Base-by-base conservation (phyloP, 1,284 basidiomycete genomes). In the Peniophora sp. region DNA sequence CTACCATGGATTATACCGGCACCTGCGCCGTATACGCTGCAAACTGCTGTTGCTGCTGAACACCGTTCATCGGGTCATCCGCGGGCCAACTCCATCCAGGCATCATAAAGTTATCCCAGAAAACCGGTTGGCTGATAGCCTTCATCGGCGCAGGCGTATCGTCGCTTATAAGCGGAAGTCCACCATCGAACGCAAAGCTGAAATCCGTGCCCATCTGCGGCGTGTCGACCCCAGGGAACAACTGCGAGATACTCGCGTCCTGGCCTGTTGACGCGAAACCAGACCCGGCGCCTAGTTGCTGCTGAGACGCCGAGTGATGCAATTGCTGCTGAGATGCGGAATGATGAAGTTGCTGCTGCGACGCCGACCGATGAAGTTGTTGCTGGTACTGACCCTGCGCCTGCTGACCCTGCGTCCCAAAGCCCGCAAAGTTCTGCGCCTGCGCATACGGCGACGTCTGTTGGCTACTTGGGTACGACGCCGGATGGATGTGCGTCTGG, bases 71-170 rank as follows among this genome's bases (percentile, higher is more conserved):
- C 38, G 45, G 3, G 17, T 56, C 52, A 22, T 54, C 56, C 16
- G 38, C 3, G 2, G 56, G 56, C 56, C 56, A 57, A 23, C 24
- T 66, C 34, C 50, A 88, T 81, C 87, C 87, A 47, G 87, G 86
- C 83, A 89, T 85, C 82, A 89, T 82, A 79, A 87, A 83, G 50
- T 78, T 84, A 35, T 77, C 68, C 85, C 84, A 88, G 74, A 81
- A 89, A 23, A 69, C 73, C 1, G 81, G 81, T 51, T 81, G 86
- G 56, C 84, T 81, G 51, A 89, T 69, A 19, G 79, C 79, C 52
- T 81, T 74, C 80, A 90, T 84, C 23, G 85, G 77, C 2, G 84
- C 85, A 51, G 87, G 69, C 63, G 80, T 75, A 46, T 85, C 82
- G 10, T 78, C 55, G 44, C 62, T 50, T 6, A 48, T 36, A 16